Conservation (phyloP, 148 eudicot genomes). For the Tetragonia tetragonoides region DNA sequence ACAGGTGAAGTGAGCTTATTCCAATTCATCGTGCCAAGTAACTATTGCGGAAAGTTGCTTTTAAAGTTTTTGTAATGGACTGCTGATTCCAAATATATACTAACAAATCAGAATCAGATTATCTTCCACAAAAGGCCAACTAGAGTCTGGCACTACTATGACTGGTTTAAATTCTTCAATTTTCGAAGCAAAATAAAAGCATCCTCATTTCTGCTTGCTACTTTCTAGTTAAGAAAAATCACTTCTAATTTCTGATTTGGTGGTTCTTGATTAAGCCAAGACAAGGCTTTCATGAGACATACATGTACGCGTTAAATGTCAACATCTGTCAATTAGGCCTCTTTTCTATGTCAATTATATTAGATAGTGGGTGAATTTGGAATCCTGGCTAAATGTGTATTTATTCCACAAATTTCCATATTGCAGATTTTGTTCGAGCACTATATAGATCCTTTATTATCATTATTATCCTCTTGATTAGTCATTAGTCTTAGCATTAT, state of each 20-base stretch:
- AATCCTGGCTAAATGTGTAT: constrained; percentile 12
- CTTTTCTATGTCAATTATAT: constrained; percentile 15
- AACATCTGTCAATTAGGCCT: constrained; percentile 1
- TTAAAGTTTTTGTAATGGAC: constrained; percentile 40
- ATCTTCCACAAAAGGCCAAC: constrained; percentile 34
- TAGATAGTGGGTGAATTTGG: constrained; percentile 22
- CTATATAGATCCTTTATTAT: constrained; percentile 15
- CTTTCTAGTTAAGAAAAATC: neutral
- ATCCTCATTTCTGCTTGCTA: neutral
- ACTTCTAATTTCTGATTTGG: neutral
- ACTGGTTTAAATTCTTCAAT: constrained; percentile 10
- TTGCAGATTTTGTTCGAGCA: constrained; percentile 21
- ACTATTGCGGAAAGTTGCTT: constrained; percentile 46
- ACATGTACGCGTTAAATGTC: constrained; percentile 4
- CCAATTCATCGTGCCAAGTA: constrained; percentile 61
- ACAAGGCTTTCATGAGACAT: neutral
- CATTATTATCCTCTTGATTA: constrained; percentile 22
- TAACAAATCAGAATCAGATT: constrained; percentile 52
- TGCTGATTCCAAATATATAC: constrained; percentile 58
- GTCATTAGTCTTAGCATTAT: constrained; percentile 19
- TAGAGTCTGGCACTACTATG: constrained; percentile 22
- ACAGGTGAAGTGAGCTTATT: constrained; percentile 41
- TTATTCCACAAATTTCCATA: constrained; percentile 21
- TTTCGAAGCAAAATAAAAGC: constrained; percentile 1
- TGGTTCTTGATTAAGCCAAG: neutral